Conservation (phyloP, 495 filamentous ascomycete species). For the Hamigera avellanea region DNA sequence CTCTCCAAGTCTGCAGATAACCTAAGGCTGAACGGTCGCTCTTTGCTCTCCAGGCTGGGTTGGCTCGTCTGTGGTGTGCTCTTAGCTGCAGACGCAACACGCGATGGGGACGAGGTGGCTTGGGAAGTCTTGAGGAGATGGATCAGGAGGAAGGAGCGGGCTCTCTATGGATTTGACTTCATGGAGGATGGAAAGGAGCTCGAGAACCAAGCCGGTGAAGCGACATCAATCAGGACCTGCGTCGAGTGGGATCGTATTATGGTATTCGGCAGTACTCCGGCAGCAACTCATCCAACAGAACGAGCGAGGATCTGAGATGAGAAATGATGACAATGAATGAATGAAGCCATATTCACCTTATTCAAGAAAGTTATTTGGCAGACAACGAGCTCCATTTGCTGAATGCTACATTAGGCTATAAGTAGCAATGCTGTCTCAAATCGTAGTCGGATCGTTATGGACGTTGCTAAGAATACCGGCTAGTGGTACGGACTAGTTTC, state of each 20-base stretch:
- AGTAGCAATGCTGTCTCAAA: too few species aligned
- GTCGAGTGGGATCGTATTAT: slow-evolving; percentile 57
- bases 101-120: slow-evolving; percentile 10
- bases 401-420: too few species aligned
- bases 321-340: too few species aligned
- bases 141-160: slow-evolving; percentile 2
- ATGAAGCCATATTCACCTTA: too few species aligned
- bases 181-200: slow-evolving; percentile 1
- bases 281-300: slow-evolving; percentile 15
- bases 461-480: too few species aligned
- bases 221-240: slow-evolving; percentile 39
- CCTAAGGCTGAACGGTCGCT: slow-evolving; percentile 4
- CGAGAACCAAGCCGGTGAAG: slow-evolving; percentile 1
- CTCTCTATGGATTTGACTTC: background rate
- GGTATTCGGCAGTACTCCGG: slow-evolving; percentile 53
- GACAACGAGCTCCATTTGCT: too few species aligned
- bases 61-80: slow-evolving; percentile 8
- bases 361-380: too few species aligned
- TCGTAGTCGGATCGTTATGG: too few species aligned
- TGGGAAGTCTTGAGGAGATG: slow-evolving; percentile 6
- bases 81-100: slow-evolving; percentile 7
- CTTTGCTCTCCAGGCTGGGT: slow-evolving; percentile 6
- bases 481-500: too few species aligned
- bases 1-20: slow-evolving; percentile 2
- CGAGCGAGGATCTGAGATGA: too few species aligned